These are phyloP conservation scores for Paulownia fortunei DNA, from an alignment of 257 asterid species.

Conservation along the genomic window DNA sequence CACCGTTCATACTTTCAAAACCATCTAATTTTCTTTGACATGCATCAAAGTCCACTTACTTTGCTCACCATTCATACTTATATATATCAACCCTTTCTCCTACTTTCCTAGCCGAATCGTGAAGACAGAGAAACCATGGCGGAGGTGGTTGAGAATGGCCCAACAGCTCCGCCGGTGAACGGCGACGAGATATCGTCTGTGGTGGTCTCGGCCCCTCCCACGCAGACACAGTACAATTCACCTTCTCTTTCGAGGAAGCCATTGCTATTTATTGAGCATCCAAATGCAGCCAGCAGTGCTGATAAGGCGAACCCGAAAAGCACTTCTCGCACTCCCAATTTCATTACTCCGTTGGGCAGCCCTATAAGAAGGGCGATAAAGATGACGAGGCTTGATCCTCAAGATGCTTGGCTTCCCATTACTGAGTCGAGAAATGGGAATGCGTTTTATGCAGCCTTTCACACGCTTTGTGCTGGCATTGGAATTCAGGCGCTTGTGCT, in stretches of 20 bases:
- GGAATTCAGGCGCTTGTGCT: conserved; percentile 75
- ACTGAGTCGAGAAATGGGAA: conserved; percentile 76
- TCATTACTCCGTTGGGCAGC: conserved; percentile 43
- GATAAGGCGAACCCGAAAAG: neutral
- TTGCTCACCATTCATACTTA: neutral
- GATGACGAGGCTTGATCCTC: conserved; percentile 60
- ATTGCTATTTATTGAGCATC: conserved; percentile 24
- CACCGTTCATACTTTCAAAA: neutral
- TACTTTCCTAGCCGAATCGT: neutral
- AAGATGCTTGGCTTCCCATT: conserved; percentile 80
- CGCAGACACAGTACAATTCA: conserved; percentile 40
- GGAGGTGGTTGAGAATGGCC: conserved; percentile 22
- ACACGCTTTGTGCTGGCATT: conserved; percentile 69
- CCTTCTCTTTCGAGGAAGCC: conserved; percentile 47
- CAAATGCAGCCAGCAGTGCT: neutral
- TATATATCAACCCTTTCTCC: neutral
- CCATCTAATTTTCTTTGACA: neutral
- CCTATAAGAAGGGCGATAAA: conserved; percentile 35
- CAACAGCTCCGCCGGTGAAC: neutral
- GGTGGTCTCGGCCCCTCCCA: conserved; percentile 4
- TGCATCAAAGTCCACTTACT: neutral
- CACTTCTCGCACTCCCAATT: conserved; percentile 31
- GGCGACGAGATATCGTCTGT: conserved; percentile 20
- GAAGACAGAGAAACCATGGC: conserved; percentile 7
- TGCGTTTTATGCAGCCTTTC: conserved; percentile 69